Evolutionary conservation across 169 alveolate species (phyloP).

Genomic region (Plasmodium cynomolgi): DNA sequence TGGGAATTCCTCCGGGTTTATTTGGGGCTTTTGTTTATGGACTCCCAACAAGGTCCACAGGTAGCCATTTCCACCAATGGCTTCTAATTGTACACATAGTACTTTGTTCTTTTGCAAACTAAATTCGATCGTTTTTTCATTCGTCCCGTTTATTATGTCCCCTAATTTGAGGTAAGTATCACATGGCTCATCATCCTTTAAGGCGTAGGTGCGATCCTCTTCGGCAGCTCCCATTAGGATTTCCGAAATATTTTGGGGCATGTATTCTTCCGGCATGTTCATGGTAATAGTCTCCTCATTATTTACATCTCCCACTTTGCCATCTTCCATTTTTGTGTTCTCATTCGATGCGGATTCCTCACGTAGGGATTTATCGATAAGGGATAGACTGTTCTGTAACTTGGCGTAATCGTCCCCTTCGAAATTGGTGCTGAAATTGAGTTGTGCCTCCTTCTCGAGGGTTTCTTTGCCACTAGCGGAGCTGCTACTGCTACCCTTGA

Average conservation of each 20-base stretch:
- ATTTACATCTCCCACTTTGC: not conserved
- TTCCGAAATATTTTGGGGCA: not conserved
- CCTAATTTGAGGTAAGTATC: conserved; percentile 10
- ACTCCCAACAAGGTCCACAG: conserved; percentile 54
- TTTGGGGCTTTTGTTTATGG: not conserved
- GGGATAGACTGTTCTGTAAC: not conserved
- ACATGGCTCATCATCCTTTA: conserved; percentile 51
- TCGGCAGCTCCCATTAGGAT: not conserved
- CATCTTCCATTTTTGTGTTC: not conserved
- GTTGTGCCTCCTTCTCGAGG: not conserved
- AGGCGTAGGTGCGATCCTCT: not conserved
- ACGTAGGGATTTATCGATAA: not conserved
- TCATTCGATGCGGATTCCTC: not conserved
- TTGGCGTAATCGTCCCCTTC: not conserved
- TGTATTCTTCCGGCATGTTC: not conserved
- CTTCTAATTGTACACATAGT: conserved; percentile 30
- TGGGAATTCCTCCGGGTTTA: conserved; percentile 30
- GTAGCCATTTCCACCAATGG: conserved; percentile 36
- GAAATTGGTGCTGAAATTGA: not conserved
- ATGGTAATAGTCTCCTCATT: not conserved
- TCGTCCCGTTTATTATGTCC: conserved; percentile 11
- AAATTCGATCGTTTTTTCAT: not conserved
- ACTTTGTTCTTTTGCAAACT: not conserved
- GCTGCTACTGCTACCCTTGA: not conserved
- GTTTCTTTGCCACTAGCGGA: not conserved